Conservation (phyloP, 805 yeast genomes). For the Starmerella geochares region DNA sequence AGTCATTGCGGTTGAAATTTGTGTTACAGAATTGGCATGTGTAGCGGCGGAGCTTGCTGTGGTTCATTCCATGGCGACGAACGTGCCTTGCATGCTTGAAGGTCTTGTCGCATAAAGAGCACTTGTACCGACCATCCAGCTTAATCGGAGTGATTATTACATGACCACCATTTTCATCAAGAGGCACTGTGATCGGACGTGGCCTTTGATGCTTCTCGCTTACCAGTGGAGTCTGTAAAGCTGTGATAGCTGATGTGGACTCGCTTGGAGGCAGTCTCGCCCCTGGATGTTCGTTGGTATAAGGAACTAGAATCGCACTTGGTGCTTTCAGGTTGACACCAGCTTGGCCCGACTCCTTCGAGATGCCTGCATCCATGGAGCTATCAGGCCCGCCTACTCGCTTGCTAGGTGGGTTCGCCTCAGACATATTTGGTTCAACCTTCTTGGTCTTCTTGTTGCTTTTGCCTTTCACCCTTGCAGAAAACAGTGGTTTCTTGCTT, state of each 20-base stretch:
- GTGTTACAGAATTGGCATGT: slow-evolving; percentile 17
- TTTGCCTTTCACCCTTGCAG: neutral
- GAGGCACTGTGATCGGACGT: neutral
- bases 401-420: too few relatives aligned
- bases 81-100: slow-evolving; percentile 24
- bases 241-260: too few relatives aligned
- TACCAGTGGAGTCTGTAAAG: neutral
- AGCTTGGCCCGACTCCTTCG: too few relatives aligned
- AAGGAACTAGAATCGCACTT: too few relatives aligned
- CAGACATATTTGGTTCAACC: neutral
- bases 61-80: slow-evolving; percentile 21
- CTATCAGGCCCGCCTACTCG: too few relatives aligned
- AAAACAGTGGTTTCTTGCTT: neutral
- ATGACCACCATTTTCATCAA: neutral
- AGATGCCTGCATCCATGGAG: too few relatives aligned
- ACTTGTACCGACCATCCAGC: slow-evolving; percentile 18
- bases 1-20: slow-evolving; percentile 20
- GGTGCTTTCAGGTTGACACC: too few relatives aligned
- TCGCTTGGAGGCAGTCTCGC: too few relatives aligned
- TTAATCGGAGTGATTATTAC: slow-evolving; percentile 7
- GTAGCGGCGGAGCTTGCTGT: slow-evolving; percentile 15
- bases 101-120: slow-evolving; percentile 19
- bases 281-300: too few relatives aligned
- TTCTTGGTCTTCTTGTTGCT: neutral
- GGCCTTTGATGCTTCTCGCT: neutral